Conservation (phyloP, 2,329 filamentous ascomycete species). For the Aspergillus piperis region DNA sequence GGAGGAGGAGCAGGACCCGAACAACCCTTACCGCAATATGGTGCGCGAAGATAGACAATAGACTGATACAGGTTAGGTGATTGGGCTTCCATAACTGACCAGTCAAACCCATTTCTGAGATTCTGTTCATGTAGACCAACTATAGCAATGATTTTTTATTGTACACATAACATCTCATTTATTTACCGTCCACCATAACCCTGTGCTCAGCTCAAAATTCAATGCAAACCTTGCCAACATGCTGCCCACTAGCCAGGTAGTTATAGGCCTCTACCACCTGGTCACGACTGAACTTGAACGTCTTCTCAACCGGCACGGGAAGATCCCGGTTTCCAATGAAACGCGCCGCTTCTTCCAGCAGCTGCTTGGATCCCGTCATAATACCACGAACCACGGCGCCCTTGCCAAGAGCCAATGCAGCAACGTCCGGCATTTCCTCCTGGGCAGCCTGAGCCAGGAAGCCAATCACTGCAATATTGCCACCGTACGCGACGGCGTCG, state of each 20-base stretch:
- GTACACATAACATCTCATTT: neutral
- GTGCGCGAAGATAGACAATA: constrained; percentile 17
- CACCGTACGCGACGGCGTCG: constrained; percentile 6
- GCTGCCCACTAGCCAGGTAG: constrained; percentile 28
- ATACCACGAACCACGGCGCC: constrained; percentile 40
- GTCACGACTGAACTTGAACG: constrained; percentile 28
- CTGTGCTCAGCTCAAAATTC: neutral
- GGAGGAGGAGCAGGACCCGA: constrained; percentile 28
- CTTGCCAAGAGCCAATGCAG: constrained; percentile 22
- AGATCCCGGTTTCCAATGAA: constrained; percentile 32
- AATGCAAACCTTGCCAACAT: constrained; percentile 43
- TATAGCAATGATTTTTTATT: neutral
- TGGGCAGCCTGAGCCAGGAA: neutral
- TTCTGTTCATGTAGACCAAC: neutral
- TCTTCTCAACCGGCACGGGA: constrained; percentile 27
- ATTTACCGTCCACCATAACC: neutral
- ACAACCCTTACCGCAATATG: constrained; percentile 25
- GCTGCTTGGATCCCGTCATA: constrained; percentile 36
- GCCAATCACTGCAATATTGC: constrained; percentile 2
- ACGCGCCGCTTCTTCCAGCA: constrained; percentile 36
- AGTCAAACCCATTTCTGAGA: neutral
- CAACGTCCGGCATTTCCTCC: constrained; percentile 7
- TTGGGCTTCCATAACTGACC: no score
- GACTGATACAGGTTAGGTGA: neutral
- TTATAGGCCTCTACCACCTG: constrained; percentile 26